phyloP scores from a whole-genome alignment of 371 early-diverging fungal genomes.

The Funneliformis caledonium region DNA sequence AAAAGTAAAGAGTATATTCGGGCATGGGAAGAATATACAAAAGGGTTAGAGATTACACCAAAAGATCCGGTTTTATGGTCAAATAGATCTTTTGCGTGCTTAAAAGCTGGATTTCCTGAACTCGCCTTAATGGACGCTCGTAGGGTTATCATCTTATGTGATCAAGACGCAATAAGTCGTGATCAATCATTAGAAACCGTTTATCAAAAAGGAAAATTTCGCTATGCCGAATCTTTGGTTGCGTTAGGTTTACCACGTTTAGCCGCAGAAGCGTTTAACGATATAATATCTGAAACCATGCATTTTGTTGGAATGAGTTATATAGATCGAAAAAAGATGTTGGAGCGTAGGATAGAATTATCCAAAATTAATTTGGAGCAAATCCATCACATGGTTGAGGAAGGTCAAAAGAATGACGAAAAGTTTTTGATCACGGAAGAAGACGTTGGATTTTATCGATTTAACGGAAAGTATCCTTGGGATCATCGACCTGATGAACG shows the following conservation, averaged over 20 bases:
- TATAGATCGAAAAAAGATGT: background rate
- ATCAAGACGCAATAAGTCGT: background rate
- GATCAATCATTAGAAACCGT: slow-evolving; percentile 1
- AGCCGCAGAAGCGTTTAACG: background rate
- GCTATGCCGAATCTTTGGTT: slow-evolving; percentile 29
- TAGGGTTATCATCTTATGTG: slow-evolving; percentile 25
- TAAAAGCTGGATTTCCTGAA: slow-evolving; percentile 32
- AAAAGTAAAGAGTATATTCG: slow-evolving; percentile 7
- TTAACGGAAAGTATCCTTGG: slow-evolving; percentile 29
- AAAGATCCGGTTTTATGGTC: slow-evolving; percentile 21
- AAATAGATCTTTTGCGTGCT: slow-evolving; percentile 14
- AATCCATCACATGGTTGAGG: background rate
- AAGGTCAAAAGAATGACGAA: background rate
- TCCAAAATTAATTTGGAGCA: background rate
- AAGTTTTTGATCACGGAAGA: background rate
- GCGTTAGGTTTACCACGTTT: slow-evolving; percentile 23
- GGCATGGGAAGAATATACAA: slow-evolving; percentile 19
- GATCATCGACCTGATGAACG: slow-evolving; percentile 23
- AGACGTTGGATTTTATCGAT: slow-evolving; percentile 13
- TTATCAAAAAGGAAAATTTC: slow-evolving; percentile 15
- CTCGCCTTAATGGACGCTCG: slow-evolving; percentile 16
- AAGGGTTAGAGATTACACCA: slow-evolving; percentile 8
- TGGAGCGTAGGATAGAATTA: background rate
- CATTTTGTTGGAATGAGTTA: background rate
- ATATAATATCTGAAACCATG: background rate